Evolutionary conservation across 331 rosid genomes (phyloP).

Genomic region (Dryas integrifolia): DNA sequence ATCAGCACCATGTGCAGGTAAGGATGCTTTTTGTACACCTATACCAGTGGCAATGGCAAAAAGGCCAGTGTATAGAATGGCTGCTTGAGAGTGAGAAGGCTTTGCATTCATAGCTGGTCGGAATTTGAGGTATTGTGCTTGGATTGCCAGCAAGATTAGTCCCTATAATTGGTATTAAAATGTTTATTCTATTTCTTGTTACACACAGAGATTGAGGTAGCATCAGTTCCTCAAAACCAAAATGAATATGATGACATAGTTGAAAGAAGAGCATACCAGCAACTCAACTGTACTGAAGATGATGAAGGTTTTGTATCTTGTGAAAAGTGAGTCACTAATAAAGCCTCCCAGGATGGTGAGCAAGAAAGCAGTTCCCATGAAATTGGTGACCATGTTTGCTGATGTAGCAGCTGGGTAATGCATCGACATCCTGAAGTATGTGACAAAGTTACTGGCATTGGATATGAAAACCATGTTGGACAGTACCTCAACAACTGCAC

Average conservation of each 20-base stretch:
- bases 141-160: slow-evolving; percentile 28
- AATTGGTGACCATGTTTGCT: slow-evolving; percentile 43
- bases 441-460: slow-evolving; percentile 28
- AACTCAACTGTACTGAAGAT: slow-evolving; percentile 19
- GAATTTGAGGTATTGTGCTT: slow-evolving; percentile 21
- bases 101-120: not conserved
- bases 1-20: slow-evolving; percentile 50
- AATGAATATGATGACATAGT: too few relatives aligned
- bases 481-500: slow-evolving; percentile 39
- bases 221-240: too few relatives aligned
- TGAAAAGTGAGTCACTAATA: slow-evolving; percentile 31
- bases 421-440: slow-evolving; percentile 28
- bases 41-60: slow-evolving; percentile 29
- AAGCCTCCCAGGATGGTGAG: slow-evolving; percentile 38
- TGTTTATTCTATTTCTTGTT: not conserved
- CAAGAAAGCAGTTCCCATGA: slow-evolving; percentile 35
- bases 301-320: slow-evolving; percentile 36
- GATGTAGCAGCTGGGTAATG: slow-evolving; percentile 34
- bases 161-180: slow-evolving; percentile 9
- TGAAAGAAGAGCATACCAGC: slow-evolving; percentile 13
- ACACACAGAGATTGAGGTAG: not conserved
- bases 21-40: slow-evolving; percentile 36
- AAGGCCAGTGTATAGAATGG: slow-evolving; percentile 32
- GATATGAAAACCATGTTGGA: slow-evolving; percentile 24
- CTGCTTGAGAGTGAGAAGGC: slow-evolving; percentile 22